phyloP scores from a whole-genome alignment of 768 basidiomycete genomes.

The Phlebiopsis gigantea region DNA sequence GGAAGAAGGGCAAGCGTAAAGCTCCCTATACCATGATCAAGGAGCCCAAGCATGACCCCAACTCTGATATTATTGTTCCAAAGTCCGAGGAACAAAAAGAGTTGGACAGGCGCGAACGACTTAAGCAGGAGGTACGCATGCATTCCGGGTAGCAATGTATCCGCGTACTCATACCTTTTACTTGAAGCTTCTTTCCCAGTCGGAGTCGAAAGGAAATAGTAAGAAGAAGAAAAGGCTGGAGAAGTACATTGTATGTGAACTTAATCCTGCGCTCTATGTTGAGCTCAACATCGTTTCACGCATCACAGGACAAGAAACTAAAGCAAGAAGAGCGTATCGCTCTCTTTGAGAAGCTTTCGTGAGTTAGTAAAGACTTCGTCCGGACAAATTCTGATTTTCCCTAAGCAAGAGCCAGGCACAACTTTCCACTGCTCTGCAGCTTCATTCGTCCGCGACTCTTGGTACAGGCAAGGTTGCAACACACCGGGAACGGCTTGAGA shows the following conservation, averaged over 20 bases:
- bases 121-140: conserved; percentile 52
- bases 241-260: conserved; percentile 74
- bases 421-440: conserved; percentile 46
- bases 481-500: conserved; percentile 54
- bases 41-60: conserved; percentile 39
- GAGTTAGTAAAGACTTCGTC: background rate
- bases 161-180: background rate
- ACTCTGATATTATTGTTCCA: conserved; percentile 51
- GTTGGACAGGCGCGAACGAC: conserved; percentile 48
- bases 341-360: conserved; percentile 82
- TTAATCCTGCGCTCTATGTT: background rate
- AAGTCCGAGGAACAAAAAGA: conserved; percentile 62
- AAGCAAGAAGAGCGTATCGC: conserved; percentile 80
- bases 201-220: conserved; percentile 66
- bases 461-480: conserved; percentile 68
- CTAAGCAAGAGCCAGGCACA: conserved; percentile 73
- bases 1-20: conserved; percentile 22
- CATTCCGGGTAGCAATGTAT: conserved; percentile 21
- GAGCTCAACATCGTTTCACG: background rate
- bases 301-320: conserved; percentile 76
- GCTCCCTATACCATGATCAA: background rate
- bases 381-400: background rate
- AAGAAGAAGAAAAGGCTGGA: conserved; percentile 90
- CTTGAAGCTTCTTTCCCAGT: conserved; percentile 33
- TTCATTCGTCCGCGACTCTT: conserved; percentile 73